Base-by-base conservation (phyloP, 306 rosid genomes). In the Chamaecrista fasciculata region DNA sequence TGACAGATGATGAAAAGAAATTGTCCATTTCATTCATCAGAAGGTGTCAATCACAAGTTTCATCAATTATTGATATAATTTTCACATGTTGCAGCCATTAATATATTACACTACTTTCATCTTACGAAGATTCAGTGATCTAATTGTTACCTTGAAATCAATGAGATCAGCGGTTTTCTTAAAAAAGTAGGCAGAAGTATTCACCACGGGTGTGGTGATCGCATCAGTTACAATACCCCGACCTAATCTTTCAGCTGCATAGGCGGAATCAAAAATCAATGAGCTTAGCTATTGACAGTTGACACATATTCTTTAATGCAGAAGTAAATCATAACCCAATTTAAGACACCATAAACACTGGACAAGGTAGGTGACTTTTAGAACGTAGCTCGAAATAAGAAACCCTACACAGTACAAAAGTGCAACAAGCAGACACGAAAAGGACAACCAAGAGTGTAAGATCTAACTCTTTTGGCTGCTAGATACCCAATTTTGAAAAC, bases 141-240 rank as follows among this genome's bases (percentile, higher is more conserved):
- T 20, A 53, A 31, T 6, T 31, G 21, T 75, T 75, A 92, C 98
- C 98, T 92, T 92, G 81, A 82, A 92, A 80, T 92, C 98, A 71
- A 89, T 67, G 34, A 92, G 96, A 49, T 87, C 91, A 34, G 87
- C 78, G n/a, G 91, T 72, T 36, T 89, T 92, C 86, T 89, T 82
- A 67, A 87, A 92, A 77, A 84, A 84, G 57, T 92, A 87, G 4
- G 94, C 95, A 39, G 96, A 81, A 84, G 96, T 87, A 61, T 92
- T 92, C 49, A 92, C 98, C 71, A 92, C 91, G 11, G 96, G 98
- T 3, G 98, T 92, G 4, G 98, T 92, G 66, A 92, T 87, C 31
- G 96, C 98, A 74, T 92, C 98, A 42, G 94, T 88, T 28, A 67
- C 89, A 20, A 88, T 87, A 25, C 91, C 92, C 21, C 98, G 91